Evolutionary conservation across 2,329 filamentous ascomycete species (phyloP).

Genomic region (Tolypocladium nubicola): DNA sequence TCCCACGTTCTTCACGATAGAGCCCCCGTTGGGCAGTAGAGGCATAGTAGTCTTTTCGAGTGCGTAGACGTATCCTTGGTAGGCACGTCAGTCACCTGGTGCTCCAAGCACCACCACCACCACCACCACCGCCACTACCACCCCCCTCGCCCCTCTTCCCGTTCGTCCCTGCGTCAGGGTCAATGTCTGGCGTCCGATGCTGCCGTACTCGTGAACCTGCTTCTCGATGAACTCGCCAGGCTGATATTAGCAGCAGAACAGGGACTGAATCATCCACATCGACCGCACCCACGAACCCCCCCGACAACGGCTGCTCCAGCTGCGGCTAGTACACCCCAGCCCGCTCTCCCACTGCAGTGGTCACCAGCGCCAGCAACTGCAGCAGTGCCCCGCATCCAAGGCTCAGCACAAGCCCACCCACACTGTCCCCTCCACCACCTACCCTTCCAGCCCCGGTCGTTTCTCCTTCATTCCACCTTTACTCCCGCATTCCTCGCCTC

Average conservation of each 20-base stretch:
- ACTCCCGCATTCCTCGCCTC: constrained; percentile 2
- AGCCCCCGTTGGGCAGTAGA: background rate
- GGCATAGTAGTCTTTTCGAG: background rate
- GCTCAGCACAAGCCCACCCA: constrained; percentile 1
- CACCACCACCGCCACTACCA: background rate
- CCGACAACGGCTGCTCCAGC: background rate
- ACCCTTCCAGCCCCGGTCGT: background rate
- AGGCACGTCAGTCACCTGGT: background rate
- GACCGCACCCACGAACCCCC: background rate
- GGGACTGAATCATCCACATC: background rate
- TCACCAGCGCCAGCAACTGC: background rate
- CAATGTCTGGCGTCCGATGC: background rate
- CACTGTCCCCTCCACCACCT: background rate
- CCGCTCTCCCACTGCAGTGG: background rate
- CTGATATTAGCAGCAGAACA: background rate
- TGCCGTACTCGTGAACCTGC: background rate
- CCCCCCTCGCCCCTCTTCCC: background rate
- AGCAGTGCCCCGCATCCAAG: background rate
- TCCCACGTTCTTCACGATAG: background rate
- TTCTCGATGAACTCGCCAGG: background rate
- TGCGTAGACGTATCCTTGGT: background rate
- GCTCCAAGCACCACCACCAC: background rate
- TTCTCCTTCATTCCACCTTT: constrained; percentile 3
- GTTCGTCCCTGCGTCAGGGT: background rate
- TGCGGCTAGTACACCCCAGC: background rate